These are phyloP conservation scores for Neofusicoccum sp. DNA, from an alignment of 2,329 filamentous ascomycete species.

Conservation along the genomic window DNA sequence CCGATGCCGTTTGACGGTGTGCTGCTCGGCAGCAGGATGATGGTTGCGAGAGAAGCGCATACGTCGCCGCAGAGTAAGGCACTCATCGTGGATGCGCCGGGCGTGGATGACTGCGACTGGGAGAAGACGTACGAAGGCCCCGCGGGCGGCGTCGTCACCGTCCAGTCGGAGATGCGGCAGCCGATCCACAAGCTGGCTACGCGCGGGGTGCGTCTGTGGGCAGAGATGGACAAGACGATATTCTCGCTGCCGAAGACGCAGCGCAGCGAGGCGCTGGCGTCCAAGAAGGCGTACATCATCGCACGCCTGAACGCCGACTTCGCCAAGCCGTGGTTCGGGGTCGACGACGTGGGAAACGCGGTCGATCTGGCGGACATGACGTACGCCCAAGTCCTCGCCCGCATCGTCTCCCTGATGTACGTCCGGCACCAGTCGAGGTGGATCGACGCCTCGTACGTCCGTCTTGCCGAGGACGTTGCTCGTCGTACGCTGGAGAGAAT, in stretches of 20 bases:
- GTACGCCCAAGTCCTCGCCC: conserved; percentile 80
- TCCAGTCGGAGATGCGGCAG: conserved; percentile 94
- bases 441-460: no score
- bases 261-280: conserved; percentile 81
- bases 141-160: conserved; percentile 68
- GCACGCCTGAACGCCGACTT: conserved; percentile 94
- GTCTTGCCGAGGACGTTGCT: no score
- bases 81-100: conserved; percentile 82
- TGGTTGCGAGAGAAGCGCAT: conserved; percentile 89
- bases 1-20: conserved; percentile 94
- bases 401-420: conserved; percentile 87
- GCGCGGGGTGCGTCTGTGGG: conserved; percentile 87
- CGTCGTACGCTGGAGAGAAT: conserved; percentile 43
- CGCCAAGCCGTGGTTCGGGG: conserved; percentile 95
- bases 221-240: conserved; percentile 94
- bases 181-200: conserved; percentile 96
- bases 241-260: conserved; percentile 61
- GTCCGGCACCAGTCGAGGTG: conserved; percentile 87
- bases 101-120: conserved; percentile 74
- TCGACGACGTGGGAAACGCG: conserved; percentile 70
- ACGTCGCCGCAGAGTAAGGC: conserved; percentile 86
- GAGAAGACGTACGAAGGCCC: conserved; percentile 78
- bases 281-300: conserved; percentile 87
- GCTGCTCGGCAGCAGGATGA: conserved; percentile 88
- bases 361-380: conserved; percentile 96